These are phyloP conservation scores for Eutypella sp. DNA, from an alignment of 2,329 filamentous ascomycete species.

Conservation along the genomic window DNA sequence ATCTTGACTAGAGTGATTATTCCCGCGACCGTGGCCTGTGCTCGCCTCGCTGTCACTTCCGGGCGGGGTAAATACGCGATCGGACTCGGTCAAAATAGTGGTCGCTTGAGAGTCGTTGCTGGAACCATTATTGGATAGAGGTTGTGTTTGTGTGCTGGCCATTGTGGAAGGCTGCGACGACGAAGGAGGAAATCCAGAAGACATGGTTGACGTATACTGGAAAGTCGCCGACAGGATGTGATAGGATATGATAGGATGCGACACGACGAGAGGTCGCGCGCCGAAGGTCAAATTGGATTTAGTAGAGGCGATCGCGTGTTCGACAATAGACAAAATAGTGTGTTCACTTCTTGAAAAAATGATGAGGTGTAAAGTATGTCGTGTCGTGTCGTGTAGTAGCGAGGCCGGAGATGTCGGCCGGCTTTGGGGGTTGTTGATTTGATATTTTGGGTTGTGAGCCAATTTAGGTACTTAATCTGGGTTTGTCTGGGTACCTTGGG, in stretches of 20 bases:
- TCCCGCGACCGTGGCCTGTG: constrained; percentile 23
- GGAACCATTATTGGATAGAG: constrained; percentile 23
- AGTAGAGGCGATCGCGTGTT: constrained; percentile 1
- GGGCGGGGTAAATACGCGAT: constrained; percentile 39
- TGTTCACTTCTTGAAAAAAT: too few relatives aligned
- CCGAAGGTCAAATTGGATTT: neutral
- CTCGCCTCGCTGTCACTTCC: constrained; percentile 38
- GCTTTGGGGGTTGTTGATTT: too few relatives aligned
- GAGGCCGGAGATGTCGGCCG: neutral
- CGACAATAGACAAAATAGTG: too few relatives aligned
- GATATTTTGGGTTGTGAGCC: too few relatives aligned
- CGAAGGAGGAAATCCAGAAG: neutral
- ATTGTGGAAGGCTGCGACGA: constrained; percentile 9
- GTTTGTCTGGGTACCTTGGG: too few relatives aligned
- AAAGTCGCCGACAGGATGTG: neutral
- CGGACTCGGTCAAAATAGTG: constrained; percentile 33
- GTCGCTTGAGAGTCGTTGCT: constrained; percentile 42
- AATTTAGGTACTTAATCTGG: too few relatives aligned
- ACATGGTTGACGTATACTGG: neutral
- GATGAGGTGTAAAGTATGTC: too few relatives aligned
- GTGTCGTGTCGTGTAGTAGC: too few relatives aligned
- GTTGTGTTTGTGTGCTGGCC: constrained; percentile 19
- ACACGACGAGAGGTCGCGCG: neutral
- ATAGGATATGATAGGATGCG: neutral
- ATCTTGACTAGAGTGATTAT: constrained; percentile 44